phyloP scores from a whole-genome alignment of 23 red algal genomes.

The Chondrus crispus region DNA sequence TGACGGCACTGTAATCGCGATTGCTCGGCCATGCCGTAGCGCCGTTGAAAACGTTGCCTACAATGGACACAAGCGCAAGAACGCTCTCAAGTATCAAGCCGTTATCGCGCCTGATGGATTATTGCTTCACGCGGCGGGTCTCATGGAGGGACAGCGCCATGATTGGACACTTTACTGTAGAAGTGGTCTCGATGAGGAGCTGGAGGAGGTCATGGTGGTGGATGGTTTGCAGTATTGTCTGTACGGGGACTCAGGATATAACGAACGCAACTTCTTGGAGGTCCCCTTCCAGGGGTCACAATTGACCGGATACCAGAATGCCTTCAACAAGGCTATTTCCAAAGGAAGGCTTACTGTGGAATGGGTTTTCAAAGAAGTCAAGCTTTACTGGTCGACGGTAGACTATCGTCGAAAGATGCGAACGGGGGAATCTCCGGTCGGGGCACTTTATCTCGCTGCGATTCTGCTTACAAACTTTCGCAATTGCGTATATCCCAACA shows the following conservation, averaged over 20 bases:
- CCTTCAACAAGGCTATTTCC: not conserved
- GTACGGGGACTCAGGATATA: conserved; percentile 25
- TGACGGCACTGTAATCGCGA: not conserved
- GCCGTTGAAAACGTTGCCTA: not conserved
- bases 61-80: conserved; percentile 17
- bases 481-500: not conserved
- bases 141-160: conserved; percentile 1
- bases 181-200: not conserved
- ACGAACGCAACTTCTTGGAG: not conserved
- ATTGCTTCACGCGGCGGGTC: not conserved
- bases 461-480: not conserved
- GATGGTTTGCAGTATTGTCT: conserved; percentile 5
- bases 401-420: conserved; percentile 5
- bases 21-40: not conserved
- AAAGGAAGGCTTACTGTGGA: not conserved
- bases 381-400: not conserved
- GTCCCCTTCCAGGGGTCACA: not conserved
- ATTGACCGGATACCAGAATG: not conserved
- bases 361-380: conserved; percentile 31
- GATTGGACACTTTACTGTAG: conserved; percentile 11
- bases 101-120: conserved; percentile 28
- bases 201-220: not conserved
- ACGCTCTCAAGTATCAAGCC: conserved; percentile 8
- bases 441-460: not conserved
- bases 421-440: not conserved